Evolutionary conservation across 495 filamentous ascomycete species (phyloP), one percentile per base, ranked within the genome.

Genomic region (Apodospora peruviana): DNA sequence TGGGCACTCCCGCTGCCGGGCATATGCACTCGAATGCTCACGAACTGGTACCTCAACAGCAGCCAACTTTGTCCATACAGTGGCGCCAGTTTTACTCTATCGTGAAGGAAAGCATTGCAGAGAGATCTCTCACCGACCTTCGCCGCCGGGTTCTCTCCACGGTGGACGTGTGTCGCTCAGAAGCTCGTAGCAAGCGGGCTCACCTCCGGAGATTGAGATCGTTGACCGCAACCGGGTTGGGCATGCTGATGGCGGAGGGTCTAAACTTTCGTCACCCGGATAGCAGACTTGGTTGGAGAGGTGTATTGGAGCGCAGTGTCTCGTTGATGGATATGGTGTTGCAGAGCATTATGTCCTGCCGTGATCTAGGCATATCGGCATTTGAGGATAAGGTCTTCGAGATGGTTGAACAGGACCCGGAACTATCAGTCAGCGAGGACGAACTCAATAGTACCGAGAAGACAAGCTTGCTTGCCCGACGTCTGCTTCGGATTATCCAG

Each of bases 161-260:
- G 3, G 74, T 96, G 45, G 79, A 84, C 21, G 60, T 83, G 5
- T 82, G 78, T 42, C 79, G 87, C 23, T 70, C 82, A 12, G 83
- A 95, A 52, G 84, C 86, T 8, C 73, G 80, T 16, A 64, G 68
- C 44, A 96, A 91, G 58, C 82, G 80, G 63, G 69, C 73, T n/a
- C 67, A 64, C 11, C 74, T 98, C 27, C 77, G 76, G 51, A 73
- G 72, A 40, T 71, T 90, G 34, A 79, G 85, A 35, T 80, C 89
- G 58, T 77, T 89, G 62, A 87, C 86, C 47, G 88, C 91, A n/a
- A 87, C 84, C 58, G 88, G 87, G 11, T 69, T 97, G 4, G 93
- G 93, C 2, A 77, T 96, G 10, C 74, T 97, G 3, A 80, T 95
- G 60, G 86, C 88, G 42, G 84, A 91, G 55, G 88, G 86, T 7